Base-by-base conservation (phyloP, 1,284 basidiomycete genomes). In the Lentinula novae-zelandiae region DNA sequence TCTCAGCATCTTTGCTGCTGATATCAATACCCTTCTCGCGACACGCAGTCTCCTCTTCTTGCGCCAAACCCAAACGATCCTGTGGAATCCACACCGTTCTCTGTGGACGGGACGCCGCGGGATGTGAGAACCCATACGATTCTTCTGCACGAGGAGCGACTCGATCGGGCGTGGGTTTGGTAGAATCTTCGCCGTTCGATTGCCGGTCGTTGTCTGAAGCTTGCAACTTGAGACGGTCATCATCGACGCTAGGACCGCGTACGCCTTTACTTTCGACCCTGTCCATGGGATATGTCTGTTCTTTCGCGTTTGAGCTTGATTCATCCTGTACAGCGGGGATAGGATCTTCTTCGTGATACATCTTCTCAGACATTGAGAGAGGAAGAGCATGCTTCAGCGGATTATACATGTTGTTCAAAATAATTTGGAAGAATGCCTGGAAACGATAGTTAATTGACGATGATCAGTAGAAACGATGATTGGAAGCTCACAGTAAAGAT, bases 81-180 rank as follows among this genome's bases (percentile, higher is more conserved):
- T 72, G 70, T 12, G 94, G 91, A 56, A 96, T 73, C 95, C 95
- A 97, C 42, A 97, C 76, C 9, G 84, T 78, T 61, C 85, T 80
- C 73, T 93, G 90, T 49, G 87, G 84, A 56, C 87, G 82, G 57
- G 87, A 85, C 10, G 85, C 79, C 9, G 91, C 92, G 13, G 93
- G 93, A 67, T 94, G 93, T 58, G 89, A 86, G 75, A 95, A 96
- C 48, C 83, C 83, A 64, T 83, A 84, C 42, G 80, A 76, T 2
- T 76, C 76, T 8, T 76, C 72, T 48, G 75, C 73, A 50, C 17
- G 54, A 49, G 44, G 60, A 60, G 40, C 17, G 48, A 55, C 57
- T 60, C 62, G 51, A 20, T 53, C 52, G 57, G 34, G 59, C 20
- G 52, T 67, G 53, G 8, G 56, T 40, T 54, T 48, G 27, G 36